A percentile compares a stretch with the other conserved stretches of the same genome.
Evolutionary conservation across 2,329 filamentous ascomycete species (phyloP).

Genomic region (Cercospora janseana): DNA sequence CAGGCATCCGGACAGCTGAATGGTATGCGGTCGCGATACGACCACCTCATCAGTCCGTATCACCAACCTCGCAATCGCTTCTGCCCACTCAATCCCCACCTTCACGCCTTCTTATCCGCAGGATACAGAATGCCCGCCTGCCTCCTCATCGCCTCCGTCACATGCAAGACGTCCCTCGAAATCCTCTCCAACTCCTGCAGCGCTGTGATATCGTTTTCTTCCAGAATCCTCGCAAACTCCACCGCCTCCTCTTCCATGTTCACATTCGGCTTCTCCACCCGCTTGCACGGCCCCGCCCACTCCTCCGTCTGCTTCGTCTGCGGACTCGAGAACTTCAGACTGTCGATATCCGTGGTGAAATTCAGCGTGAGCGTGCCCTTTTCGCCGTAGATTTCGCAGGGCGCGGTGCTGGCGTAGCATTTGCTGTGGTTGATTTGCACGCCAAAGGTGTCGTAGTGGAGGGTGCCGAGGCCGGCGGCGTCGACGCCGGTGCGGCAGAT

Average conservation of each 20-base stretch:
- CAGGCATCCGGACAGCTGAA: neutral
- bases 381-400: constrained; percentile 50
- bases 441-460: constrained; percentile 47
- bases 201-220: constrained; percentile 41
- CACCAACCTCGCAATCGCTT: too few species aligned
- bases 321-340: constrained; percentile 44
- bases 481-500: constrained; percentile 48
- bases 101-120: constrained; percentile 34
- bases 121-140: constrained; percentile 47
- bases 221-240: constrained; percentile 48
- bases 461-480: constrained; percentile 45
- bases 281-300: constrained; percentile 37
- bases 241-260: constrained; percentile 50
- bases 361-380: constrained; percentile 48
- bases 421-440: constrained; percentile 48
- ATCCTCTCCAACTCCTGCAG: constrained; percentile 43
- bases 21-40: neutral
- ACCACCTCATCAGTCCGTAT: too few species aligned
- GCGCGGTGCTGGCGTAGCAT: constrained; percentile 45
- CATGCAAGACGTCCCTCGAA: constrained; percentile 43
- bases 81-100: too few species aligned
- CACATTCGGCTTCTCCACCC: constrained; percentile 41
- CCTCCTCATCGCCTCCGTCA: constrained; percentile 46
- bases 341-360: constrained; percentile 47
- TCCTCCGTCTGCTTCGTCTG: constrained; percentile 45